Base-by-base conservation (phyloP, 371 early-diverging fungal genomes). In the Rhizopus arrhizus region DNA sequence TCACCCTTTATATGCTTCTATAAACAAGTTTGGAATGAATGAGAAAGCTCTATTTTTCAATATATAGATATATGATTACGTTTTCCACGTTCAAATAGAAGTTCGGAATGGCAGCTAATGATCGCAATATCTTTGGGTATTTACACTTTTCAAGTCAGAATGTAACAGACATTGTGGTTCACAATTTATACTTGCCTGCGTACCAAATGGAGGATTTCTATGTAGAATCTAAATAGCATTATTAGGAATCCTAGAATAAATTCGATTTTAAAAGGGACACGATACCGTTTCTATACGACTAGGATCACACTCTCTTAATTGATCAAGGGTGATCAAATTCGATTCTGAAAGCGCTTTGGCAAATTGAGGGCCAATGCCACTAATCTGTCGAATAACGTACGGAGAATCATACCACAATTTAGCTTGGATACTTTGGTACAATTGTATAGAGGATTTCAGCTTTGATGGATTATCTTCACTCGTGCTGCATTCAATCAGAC, bases 181-280 rank as follows among this genome's bases (percentile, higher is more conserved):
- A 22, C 2, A 22, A 15, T 43, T 43, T 13, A n/a, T 43, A n/a
- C 13, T 34, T 69, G 78, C 79, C 61, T 78, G 68, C 28, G 57
- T 72, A 6, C 83, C 83, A 67, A 82, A 82, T 0, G 83, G 83
- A 12, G 83, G 78, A 42, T 76, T 75, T 9, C 83, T 77, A 54
- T 77, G 74, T 11, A 77, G 8, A 2, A 82, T 59, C 82, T 81
- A 46, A 3, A 42, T 46, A 57, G 13, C 29, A 6, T 43, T 45
- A 33, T 35, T 31, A 50, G 35, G 47, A 55, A n/a, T 43, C 4
- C 12, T 32, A 34, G 15, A 33, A 22, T 32, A 15, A 22, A 22
- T 22, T 22, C 2, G 22, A 22, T 22, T 22, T 22, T 22, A 43
- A 43, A 9, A 5, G 29, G 2, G 46, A n/a, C 40, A 50, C 28